Conservation (phyloP, 2,329 filamentous ascomycete species). For the Calonectria fujianensis region DNA sequence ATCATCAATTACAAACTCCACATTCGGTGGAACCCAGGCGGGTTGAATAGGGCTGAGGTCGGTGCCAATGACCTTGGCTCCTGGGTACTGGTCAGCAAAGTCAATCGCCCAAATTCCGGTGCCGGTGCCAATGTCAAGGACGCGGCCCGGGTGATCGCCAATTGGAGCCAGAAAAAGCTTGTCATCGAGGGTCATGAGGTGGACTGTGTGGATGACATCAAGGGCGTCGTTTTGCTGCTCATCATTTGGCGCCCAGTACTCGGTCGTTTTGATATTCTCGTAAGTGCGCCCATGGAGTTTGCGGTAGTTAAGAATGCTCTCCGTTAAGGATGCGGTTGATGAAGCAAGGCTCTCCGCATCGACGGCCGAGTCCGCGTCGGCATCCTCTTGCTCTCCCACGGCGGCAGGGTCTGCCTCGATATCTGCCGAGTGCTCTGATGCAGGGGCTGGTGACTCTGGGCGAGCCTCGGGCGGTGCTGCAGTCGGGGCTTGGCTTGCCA, state of each 20-base stretch:
- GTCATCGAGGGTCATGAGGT: constrained; percentile 50
- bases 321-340: constrained; percentile 42
- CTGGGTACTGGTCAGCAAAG: constrained; percentile 57
- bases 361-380: constrained; percentile 35
- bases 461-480: background rate
- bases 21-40: constrained; percentile 55
- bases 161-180: constrained; percentile 53
- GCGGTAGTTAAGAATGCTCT: constrained; percentile 47
- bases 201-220: constrained; percentile 53
- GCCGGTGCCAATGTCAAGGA: constrained; percentile 74
- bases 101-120: constrained; percentile 73
- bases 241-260: constrained; percentile 56
- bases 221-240: constrained; percentile 53
- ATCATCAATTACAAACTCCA: constrained; percentile 60
- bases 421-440: background rate
- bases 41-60: constrained; percentile 62
- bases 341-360: constrained; percentile 27
- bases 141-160: constrained; percentile 42
- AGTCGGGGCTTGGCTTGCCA: background rate
- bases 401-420: constrained; percentile 13
- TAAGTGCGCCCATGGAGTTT: constrained; percentile 45
- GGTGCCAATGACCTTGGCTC: constrained; percentile 57
- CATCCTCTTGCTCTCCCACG: background rate
- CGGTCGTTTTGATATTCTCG: constrained; percentile 43
- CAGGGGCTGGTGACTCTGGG: background rate